Conservation (phyloP, 192 early-diverging fungal genomes). For the Backusella psychrophila region DNA sequence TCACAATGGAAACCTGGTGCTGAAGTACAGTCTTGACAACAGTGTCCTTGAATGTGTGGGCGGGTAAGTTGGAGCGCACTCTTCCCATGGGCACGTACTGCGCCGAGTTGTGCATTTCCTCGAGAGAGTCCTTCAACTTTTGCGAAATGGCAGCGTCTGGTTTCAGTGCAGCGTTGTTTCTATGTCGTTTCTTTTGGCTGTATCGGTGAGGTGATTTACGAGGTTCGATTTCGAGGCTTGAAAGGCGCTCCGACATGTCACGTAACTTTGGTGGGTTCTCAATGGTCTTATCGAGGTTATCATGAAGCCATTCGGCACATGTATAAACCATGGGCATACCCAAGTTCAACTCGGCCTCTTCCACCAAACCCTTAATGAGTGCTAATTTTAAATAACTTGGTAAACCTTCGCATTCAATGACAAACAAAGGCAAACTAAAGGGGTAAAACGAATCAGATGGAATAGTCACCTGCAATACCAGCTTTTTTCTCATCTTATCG, state of each 20-base stretch:
- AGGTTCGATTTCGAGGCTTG: not conserved
- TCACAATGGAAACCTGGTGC: slow-evolving; percentile 69
- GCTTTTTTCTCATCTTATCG: not conserved
- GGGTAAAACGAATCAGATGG: slow-evolving; percentile 64
- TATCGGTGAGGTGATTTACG: slow-evolving; percentile 7
- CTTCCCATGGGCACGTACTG: slow-evolving; percentile 33
- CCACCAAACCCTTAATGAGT: slow-evolving; percentile 49
- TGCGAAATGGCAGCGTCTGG: slow-evolving; percentile 5
- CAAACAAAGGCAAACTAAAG: slow-evolving; percentile 55
- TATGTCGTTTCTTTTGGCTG: not conserved
- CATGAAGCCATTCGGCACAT: slow-evolving; percentile 56
- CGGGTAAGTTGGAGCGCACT: slow-evolving; percentile 62
- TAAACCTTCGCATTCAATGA: slow-evolving; percentile 60
- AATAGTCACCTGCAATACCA: slow-evolving; percentile 41
- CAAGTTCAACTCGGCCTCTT: slow-evolving; percentile 38
- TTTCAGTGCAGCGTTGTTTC: not conserved
- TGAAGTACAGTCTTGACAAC: slow-evolving; percentile 47
- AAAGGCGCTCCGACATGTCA: slow-evolving; percentile 39
- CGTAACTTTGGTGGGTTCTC: slow-evolving; percentile 47
- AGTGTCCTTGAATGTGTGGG: slow-evolving; percentile 50
- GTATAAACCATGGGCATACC: slow-evolving; percentile 58
- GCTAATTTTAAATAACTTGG: slow-evolving; percentile 71
- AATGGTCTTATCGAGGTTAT: slow-evolving; percentile 44
- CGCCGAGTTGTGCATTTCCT: slow-evolving; percentile 15
- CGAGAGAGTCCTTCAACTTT: slow-evolving; percentile 9